Conservation (phyloP, 225 moss, liverwort and hornwort species). For the Marchantia paleacea region DNA sequence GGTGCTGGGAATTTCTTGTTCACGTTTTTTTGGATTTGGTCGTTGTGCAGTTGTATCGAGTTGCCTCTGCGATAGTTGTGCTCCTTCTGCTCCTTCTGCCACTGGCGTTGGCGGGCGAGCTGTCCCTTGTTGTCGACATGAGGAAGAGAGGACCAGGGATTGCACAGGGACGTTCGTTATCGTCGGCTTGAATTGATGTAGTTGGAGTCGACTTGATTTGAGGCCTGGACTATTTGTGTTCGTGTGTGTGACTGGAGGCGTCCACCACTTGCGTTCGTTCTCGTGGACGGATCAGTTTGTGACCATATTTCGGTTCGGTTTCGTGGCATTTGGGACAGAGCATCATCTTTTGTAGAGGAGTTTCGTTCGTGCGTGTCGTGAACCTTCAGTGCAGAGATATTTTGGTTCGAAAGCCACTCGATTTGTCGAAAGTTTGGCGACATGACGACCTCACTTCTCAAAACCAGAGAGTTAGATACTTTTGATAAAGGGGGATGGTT, state of each 20-base stretch:
- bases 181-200: constrained; percentile 1
- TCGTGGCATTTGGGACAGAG: background rate
- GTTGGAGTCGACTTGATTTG: too few species aligned
- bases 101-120: background rate
- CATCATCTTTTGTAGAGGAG: too few species aligned
- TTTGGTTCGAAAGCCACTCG: background rate
- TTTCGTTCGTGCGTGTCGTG: background rate
- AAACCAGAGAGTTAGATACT: constrained; percentile 32
- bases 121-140: background rate
- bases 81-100: background rate
- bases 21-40: background rate
- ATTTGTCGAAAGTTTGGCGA: constrained; percentile 1
- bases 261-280: background rate
- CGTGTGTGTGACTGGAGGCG: background rate
- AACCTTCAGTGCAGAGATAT: background rate
- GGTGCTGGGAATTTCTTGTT: background rate
- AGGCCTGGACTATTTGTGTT: background rate
- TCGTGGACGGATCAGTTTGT: background rate
- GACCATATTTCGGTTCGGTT: background rate
- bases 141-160: background rate
- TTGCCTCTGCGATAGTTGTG: background rate
- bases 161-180: background rate
- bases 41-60: background rate
- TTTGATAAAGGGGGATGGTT: constrained; percentile 47
- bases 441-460: constrained; percentile 52